Percentiles rank a stretch among this genome's conserved stretches.
phyloP scores from a whole-genome alignment of 1,139 yeast genomes.

The Ogataea hybrid region DNA sequence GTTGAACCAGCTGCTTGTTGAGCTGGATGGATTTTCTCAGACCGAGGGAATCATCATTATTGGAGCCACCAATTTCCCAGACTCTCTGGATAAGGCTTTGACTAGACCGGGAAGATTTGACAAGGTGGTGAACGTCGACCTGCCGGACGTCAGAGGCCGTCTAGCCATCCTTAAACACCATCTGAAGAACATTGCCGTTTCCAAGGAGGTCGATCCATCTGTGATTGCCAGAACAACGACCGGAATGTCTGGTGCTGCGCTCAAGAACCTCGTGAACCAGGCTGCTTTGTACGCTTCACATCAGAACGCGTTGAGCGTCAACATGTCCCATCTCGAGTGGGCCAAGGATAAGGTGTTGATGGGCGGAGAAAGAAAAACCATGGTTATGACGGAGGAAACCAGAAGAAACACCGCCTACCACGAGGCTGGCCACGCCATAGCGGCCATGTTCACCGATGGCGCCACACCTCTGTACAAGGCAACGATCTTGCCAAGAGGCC shows the following conservation, averaged over 20 bases:
- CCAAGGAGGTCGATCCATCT: slow-evolving; percentile 82
- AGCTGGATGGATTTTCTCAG: slow-evolving; percentile 94
- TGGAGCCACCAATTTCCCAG: slow-evolving; percentile 99
- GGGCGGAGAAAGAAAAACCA: slow-evolving; percentile 97
- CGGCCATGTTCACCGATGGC: slow-evolving; percentile 94
- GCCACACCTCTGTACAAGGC: slow-evolving; percentile 97
- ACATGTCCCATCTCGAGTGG: slow-evolving; percentile 95
- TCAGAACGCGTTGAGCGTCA: slow-evolving; percentile 84
- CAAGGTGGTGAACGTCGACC: slow-evolving; percentile 89
- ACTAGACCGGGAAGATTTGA: slow-evolving; percentile 99
- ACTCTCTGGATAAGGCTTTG: slow-evolving; percentile 91
- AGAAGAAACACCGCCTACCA: slow-evolving; percentile 95
- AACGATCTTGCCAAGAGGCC: slow-evolving; percentile 93
- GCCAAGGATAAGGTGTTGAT: slow-evolving; percentile 96
- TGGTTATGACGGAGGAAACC: slow-evolving; percentile 95
- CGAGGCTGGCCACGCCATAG: slow-evolving; percentile 98
- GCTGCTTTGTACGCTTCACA: slow-evolving; percentile 98
- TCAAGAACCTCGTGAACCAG: slow-evolving; percentile 92
- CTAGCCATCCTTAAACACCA: slow-evolving; percentile 90
- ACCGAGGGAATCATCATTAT: slow-evolving; percentile 90
- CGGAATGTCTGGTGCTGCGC: slow-evolving; percentile 95
- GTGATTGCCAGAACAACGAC: slow-evolving; percentile 96
- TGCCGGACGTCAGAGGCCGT: slow-evolving; percentile 98
- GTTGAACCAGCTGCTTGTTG: slow-evolving; percentile 90
- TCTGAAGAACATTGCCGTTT: slow-evolving; percentile 84